These are phyloP conservation scores for Capsicum rhomboideum DNA, from an alignment of 257 asterid genomes.

Conservation along the genomic window DNA sequence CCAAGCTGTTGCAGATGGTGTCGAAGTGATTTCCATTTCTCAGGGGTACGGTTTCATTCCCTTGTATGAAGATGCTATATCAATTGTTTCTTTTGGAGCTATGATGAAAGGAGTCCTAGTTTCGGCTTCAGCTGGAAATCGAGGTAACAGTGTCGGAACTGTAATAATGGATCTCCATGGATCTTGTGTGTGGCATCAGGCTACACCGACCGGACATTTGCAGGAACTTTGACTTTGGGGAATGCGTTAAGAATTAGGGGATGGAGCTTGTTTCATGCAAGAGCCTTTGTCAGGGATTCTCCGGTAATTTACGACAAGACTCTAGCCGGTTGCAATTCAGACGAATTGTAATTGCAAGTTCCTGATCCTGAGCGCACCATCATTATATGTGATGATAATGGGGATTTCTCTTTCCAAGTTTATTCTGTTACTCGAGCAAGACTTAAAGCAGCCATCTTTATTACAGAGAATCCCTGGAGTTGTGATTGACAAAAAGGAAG, in stretches of 20 bases:
- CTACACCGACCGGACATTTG: background rate
- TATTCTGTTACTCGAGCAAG: background rate
- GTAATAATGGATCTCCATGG: background rate
- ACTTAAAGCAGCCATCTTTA: background rate
- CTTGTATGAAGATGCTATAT: background rate
- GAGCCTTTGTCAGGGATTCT: too few species aligned
- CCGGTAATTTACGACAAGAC: too few species aligned
- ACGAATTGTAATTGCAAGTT: background rate
- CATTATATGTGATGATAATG: background rate
- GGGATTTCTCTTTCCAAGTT: background rate
- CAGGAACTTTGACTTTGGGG: background rate
- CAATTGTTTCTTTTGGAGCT: background rate
- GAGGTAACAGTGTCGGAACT: background rate
- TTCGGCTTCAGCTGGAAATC: background rate
- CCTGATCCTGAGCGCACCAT: background rate
- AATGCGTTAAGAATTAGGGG: too few species aligned
- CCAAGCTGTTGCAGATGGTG: constrained; percentile 12
- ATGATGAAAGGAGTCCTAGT: background rate
- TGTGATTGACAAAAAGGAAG: background rate
- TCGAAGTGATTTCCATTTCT: background rate
- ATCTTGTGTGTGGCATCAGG: background rate
- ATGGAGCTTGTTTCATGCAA: too few species aligned
- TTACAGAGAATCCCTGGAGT: background rate
- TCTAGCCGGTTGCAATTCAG: too few species aligned
- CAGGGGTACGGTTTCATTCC: background rate